Evolutionary conservation across 768 basidiomycete genomes (phyloP).

Genomic region (Mrakia blollopis): DNA sequence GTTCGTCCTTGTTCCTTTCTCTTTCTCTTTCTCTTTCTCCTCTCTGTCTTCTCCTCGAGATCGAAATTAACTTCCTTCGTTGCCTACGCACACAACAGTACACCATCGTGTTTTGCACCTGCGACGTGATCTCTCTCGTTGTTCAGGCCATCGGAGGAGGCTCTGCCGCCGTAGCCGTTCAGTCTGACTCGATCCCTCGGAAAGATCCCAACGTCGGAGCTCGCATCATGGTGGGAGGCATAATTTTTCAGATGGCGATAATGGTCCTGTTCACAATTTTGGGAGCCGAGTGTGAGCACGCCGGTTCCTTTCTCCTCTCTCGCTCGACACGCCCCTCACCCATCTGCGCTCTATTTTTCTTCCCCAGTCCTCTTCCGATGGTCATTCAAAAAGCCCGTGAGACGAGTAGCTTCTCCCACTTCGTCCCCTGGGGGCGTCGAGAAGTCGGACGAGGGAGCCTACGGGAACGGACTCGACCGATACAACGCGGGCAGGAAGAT

Average conservation of each 20-base stretch:
- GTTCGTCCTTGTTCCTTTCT: neutral
- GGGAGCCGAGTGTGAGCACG: slow-evolving; percentile 20
- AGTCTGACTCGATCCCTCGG: slow-evolving; percentile 9
- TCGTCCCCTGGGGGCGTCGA: neutral
- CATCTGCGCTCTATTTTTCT: neutral
- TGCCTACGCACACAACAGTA: no score
- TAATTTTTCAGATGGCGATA: slow-evolving; percentile 25
- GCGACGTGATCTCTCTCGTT: slow-evolving; percentile 58
- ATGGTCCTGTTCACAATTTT: slow-evolving; percentile 18
- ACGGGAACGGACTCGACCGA: no score
- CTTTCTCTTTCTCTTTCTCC: neutral
- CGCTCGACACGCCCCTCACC: neutral
- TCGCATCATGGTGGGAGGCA: slow-evolving; percentile 17
- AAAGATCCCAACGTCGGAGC: slow-evolving; percentile 19
- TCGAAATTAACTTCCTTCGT: no score
- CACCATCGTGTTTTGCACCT: slow-evolving; percentile 41
- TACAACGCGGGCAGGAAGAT: neutral
- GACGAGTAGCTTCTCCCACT: neutral
- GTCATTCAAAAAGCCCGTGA: slow-evolving; percentile 9
- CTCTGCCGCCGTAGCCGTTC: slow-evolving; percentile 48
- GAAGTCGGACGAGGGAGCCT: neutral
- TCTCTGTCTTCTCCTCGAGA: slow-evolving; percentile 12
- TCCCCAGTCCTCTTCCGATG: slow-evolving; percentile 12
- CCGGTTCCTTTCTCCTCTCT: neutral
- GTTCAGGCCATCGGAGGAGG: slow-evolving; percentile 64